Percentiles rank a stretch among this genome's conserved stretches.
Evolutionary conservation across 352 stramenopile species (phyloP).

Genomic region (Vaucheria bursata): DNA sequence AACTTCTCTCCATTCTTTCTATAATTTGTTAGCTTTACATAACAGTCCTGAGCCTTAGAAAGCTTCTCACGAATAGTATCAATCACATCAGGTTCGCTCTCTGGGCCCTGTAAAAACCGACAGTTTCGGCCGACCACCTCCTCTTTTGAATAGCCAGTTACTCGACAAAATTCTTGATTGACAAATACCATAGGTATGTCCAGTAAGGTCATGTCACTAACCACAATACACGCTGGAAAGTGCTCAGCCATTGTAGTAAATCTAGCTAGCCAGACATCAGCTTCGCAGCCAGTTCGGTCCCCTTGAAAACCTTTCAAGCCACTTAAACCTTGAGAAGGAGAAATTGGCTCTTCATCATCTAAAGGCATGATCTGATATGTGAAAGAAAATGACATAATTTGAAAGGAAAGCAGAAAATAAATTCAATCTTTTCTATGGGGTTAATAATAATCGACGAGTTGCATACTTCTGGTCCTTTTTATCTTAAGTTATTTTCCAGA

Average conservation of each 20-base stretch:
- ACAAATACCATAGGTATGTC: slow-evolving; percentile 17
- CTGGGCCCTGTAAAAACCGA: slow-evolving; percentile 15
- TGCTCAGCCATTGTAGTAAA: slow-evolving; percentile 1
- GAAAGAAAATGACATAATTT: too few relatives aligned
- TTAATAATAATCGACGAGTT: too few relatives aligned
- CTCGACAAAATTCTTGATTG: slow-evolving; percentile 30
- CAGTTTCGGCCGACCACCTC: slow-evolving; percentile 49
- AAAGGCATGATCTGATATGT: too few relatives aligned
- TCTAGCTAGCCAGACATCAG: slow-evolving; percentile 11
- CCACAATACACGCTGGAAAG: slow-evolving; percentile 14
- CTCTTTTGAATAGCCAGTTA: slow-evolving; percentile 44
- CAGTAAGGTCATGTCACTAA: slow-evolving; percentile 9
- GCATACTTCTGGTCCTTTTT: too few relatives aligned
- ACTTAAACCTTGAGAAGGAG: too few relatives aligned
- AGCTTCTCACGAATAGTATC: slow-evolving; percentile 18
- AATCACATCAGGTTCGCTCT: slow-evolving; percentile 11
- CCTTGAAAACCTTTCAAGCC: too few relatives aligned
- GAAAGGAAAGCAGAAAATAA: too few relatives aligned
- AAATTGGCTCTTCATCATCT: too few relatives aligned
- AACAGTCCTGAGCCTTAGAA: slow-evolving; percentile 26
- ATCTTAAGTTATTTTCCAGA: too few relatives aligned
- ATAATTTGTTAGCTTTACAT: slow-evolving; percentile 74
- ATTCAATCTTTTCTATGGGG: too few relatives aligned
- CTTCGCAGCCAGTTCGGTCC: too few relatives aligned
- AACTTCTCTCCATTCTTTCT: too few relatives aligned